phyloP scores from a whole-genome alignment of 176 grass and related monocot species.

The Tuctoria greenei region DNA sequence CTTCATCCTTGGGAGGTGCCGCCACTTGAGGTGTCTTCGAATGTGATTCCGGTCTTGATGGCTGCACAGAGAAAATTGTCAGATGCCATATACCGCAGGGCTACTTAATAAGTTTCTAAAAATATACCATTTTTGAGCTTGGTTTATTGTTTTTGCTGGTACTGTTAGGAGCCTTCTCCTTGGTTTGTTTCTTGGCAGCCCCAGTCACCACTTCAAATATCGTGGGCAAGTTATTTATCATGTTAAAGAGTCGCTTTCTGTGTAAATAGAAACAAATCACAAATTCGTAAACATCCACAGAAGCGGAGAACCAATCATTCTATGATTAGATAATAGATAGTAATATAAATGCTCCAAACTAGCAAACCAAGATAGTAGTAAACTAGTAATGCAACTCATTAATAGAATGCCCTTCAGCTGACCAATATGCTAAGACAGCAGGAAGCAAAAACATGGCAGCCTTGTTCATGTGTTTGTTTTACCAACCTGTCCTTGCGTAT shows the following conservation, averaged over 20 bases:
- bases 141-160: constrained; percentile 72
- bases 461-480: background rate
- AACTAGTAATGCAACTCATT: background rate
- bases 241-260: constrained; percentile 87
- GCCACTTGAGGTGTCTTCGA: constrained; percentile 45
- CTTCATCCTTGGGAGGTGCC: constrained; percentile 57
- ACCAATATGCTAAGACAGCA: background rate
- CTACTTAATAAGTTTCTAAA: constrained; percentile 9
- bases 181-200: constrained; percentile 72
- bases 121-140: constrained; percentile 64
- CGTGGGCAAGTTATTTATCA: constrained; percentile 93
- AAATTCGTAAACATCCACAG: constrained; percentile 17
- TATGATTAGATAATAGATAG: constrained; percentile 4
- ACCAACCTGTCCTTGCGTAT: background rate
- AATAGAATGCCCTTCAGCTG: background rate
- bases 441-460: background rate
- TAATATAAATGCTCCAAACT: constrained; percentile 4
- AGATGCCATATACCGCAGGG: constrained; percentile 6
- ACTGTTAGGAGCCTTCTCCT: constrained; percentile 81
- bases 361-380: background rate
- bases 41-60: constrained; percentile 59
- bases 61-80: constrained; percentile 24
- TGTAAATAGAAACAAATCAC: background rate
- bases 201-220: constrained; percentile 97
- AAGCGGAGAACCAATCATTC: constrained; percentile 1